A percentile compares a stretch with the other conserved stretches of the same genome.
Conservation (phyloP, 2,329 filamentous ascomycete species). For the Exophiala alcalophila region DNA sequence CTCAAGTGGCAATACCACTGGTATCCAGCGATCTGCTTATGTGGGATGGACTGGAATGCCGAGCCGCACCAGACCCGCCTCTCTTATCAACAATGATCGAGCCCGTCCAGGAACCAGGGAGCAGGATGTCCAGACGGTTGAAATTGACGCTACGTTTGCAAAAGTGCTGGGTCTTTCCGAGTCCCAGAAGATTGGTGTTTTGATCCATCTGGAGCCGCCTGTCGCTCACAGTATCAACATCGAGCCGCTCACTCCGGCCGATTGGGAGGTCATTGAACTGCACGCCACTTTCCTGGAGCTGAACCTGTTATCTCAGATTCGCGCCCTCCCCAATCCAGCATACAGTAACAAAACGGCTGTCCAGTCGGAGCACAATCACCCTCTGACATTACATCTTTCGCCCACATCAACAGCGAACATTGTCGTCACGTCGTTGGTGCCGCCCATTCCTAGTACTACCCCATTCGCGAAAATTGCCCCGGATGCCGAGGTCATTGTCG, state of each 20-base stretch:
- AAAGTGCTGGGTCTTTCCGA: constrained; percentile 72
- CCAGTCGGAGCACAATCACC: constrained; percentile 61
- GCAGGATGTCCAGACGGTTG: constrained; percentile 73
- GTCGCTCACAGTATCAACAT: constrained; percentile 93
- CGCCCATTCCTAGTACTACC: constrained; percentile 62
- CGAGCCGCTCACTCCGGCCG: constrained; percentile 88
- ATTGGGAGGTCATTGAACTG: constrained; percentile 97
- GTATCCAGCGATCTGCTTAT: constrained; percentile 68
- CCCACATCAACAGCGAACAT: constrained; percentile 95
- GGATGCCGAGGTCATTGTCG: constrained; percentile 95
- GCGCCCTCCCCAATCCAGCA: constrained; percentile 83
- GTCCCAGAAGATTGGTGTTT: constrained; percentile 69
- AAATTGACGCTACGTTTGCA: constrained; percentile 83
- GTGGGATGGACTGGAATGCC: constrained; percentile 98
- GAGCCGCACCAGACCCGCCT: constrained; percentile 76
- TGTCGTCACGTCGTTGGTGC: constrained; percentile 76
- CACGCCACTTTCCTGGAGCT: constrained; percentile 94
- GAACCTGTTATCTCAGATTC: constrained; percentile 88
- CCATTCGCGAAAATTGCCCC: constrained; percentile 90
- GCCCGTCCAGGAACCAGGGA: constrained; percentile 70
- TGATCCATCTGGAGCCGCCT: constrained; percentile 84
- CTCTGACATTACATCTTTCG: constrained; percentile 86
- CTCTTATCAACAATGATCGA: constrained; percentile 57
- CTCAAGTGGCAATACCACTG: constrained; percentile 46
- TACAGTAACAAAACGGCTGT: constrained; percentile 52